Percentiles rank a stretch among this genome's conserved stretches.
phyloP scores from a whole-genome alignment of 2,329 filamentous ascomycete species.

The Lasiodiplodia hormozganensis region DNA sequence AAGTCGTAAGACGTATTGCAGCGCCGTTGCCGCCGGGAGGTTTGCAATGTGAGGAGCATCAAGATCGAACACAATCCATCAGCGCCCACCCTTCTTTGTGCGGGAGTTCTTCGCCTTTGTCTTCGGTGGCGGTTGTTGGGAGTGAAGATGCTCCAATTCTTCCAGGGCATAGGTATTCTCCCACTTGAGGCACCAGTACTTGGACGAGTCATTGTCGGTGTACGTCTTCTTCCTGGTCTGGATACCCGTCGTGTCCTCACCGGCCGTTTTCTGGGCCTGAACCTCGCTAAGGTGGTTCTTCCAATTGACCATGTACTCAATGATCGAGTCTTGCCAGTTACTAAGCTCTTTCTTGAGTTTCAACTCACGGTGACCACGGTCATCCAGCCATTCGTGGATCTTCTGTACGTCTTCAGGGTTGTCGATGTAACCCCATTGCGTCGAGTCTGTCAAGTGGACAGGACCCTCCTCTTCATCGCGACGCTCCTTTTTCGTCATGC shows the following conservation, averaged over 20 bases:
- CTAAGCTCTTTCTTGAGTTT: conserved; percentile 88
- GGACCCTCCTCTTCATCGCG: conserved; percentile 84
- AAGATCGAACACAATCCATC: background rate
- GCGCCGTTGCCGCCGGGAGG: background rate
- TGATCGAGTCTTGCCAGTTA: conserved; percentile 76
- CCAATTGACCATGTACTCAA: conserved; percentile 80
- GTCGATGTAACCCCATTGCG: conserved; percentile 91
- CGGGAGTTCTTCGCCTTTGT: conserved; percentile 40
- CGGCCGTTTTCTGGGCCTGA: conserved; percentile 58
- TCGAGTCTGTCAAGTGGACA: conserved; percentile 77
- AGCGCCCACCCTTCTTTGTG: conserved; percentile 14
- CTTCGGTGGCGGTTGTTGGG: conserved; percentile 60
- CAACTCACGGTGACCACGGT: conserved; percentile 82
- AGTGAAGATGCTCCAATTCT: conserved; percentile 66
- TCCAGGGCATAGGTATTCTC: conserved; percentile 67
- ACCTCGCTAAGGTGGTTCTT: conserved; percentile 70
- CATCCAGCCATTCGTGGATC: conserved; percentile 87
- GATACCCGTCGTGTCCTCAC: conserved; percentile 60
- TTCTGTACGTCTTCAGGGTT: conserved; percentile 78
- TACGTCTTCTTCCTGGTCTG: conserved; percentile 69
- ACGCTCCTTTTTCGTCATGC: conserved; percentile 83
- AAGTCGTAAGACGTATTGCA: background rate
- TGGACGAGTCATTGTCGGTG: conserved; percentile 59
- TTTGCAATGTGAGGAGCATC: background rate
- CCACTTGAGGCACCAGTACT: conserved; percentile 70